A percentile compares a stretch with the other conserved stretches of the same genome.
phyloP scores from a whole-genome alignment of 2,329 filamentous ascomycete species.

The Xylariaceae sp. region DNA sequence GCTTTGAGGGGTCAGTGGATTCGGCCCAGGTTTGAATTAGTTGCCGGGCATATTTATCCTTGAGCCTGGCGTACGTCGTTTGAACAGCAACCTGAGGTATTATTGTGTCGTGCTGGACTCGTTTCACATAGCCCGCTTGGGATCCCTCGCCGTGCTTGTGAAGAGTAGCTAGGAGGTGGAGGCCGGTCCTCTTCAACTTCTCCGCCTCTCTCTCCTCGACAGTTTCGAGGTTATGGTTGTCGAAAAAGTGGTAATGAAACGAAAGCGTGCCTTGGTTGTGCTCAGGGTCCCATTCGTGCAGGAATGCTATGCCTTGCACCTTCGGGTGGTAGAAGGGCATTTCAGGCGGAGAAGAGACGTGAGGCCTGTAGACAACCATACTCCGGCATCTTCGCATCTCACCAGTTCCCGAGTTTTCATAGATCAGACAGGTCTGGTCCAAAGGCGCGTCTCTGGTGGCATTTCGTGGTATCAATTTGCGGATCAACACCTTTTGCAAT shows the following conservation, averaged over 20 bases:
- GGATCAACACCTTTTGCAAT: constrained; percentile 59
- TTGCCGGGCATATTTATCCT: constrained; percentile 64
- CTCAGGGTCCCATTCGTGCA: constrained; percentile 56
- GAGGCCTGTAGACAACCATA: constrained; percentile 72
- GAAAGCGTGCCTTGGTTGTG: constrained; percentile 43
- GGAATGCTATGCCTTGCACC: constrained; percentile 65
- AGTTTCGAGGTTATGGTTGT: constrained; percentile 17
- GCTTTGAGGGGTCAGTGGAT: constrained; percentile 78
- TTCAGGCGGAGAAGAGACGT: constrained; percentile 51
- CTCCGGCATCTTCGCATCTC: constrained; percentile 35
- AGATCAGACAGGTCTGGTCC: constrained; percentile 77
- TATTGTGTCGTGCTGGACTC: constrained; percentile 75
- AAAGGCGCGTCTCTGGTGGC: constrained; percentile 65
- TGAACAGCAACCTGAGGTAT: constrained; percentile 72
- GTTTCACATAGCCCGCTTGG: constrained; percentile 64
- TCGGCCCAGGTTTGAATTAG: constrained; percentile 78
- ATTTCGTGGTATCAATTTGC: constrained; percentile 77
- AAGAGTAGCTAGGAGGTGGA: constrained; percentile 59
- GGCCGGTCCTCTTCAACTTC: constrained; percentile 59
- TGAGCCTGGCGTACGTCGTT: constrained; percentile 73
- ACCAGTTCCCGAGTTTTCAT: constrained; percentile 30
- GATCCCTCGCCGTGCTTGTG: constrained; percentile 67
- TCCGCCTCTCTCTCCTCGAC: too few relatives aligned
- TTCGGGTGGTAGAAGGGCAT: constrained; percentile 86
- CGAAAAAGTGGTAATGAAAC: constrained; percentile 53